Percentiles rank a stretch among this genome's conserved stretches.
These are phyloP conservation scores for Aspergillus latus DNA, from an alignment of 2,329 filamentous ascomycete genomes.

Conservation along the genomic window DNA sequence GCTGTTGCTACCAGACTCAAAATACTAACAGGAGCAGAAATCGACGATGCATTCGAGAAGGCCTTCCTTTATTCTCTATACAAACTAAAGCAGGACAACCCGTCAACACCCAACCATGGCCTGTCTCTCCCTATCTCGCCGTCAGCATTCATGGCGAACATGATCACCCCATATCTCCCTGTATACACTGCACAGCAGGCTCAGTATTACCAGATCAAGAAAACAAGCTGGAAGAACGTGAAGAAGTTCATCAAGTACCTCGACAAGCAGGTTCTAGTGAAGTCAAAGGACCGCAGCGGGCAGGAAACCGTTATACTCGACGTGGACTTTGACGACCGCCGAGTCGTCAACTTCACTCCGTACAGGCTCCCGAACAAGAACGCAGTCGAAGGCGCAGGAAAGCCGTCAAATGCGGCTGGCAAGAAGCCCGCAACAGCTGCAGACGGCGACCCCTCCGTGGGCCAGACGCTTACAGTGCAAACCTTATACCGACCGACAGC, in stretches of 20 bases:
- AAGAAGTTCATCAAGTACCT: constrained; percentile 69
- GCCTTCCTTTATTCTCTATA: constrained; percentile 65
- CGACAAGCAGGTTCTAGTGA: constrained; percentile 63
- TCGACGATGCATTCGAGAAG: constrained; percentile 64
- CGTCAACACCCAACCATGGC: constrained; percentile 52
- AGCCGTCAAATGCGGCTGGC: constrained; percentile 27
- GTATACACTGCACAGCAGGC: constrained; percentile 56
- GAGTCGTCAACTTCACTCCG: constrained; percentile 58
- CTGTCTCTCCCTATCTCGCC: constrained; percentile 64
- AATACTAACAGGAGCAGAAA: constrained; percentile 50
- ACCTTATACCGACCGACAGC: constrained; percentile 58
- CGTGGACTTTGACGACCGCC: constrained; percentile 61
- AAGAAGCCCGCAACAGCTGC: constrained; percentile 29
- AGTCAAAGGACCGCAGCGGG: constrained; percentile 63
- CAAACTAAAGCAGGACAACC: constrained; percentile 58
- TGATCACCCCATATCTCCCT: constrained; percentile 66
- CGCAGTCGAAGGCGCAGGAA: constrained; percentile 43
- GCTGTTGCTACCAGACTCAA: not conserved
- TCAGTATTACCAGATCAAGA: constrained; percentile 65
- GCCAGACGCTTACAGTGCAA: constrained; percentile 48
- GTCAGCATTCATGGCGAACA: constrained; percentile 61
- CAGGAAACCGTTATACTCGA: constrained; percentile 65
- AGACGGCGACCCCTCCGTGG: constrained; percentile 43
- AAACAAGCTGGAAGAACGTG: constrained; percentile 68
- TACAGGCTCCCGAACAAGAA: constrained; percentile 64